Evolutionary conservation across 2,329 filamentous ascomycete species (phyloP).

Genomic region (Claviceps paspali): DNA sequence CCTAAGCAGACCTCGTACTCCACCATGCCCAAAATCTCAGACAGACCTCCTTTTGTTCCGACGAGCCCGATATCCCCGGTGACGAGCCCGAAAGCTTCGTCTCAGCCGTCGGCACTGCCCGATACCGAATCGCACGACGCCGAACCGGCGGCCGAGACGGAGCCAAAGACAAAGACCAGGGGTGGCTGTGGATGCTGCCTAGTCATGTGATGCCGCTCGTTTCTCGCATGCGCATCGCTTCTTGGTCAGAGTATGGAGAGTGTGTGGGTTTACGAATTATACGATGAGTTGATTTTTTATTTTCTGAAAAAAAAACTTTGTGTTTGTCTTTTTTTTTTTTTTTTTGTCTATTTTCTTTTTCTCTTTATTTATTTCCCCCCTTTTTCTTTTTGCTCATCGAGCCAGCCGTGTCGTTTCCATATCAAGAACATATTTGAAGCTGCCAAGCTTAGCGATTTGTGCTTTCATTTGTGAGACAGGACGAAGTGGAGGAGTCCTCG

Average conservation of each 20-base stretch:
- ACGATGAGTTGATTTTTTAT: constrained; percentile 3
- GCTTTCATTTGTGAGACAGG: too few species aligned
- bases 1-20: constrained; percentile 39
- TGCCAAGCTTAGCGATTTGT: too few species aligned
- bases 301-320: too few species aligned
- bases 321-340: too few species aligned
- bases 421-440: too few species aligned
- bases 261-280: constrained; percentile 14
- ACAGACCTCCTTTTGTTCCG: constrained; percentile 17
- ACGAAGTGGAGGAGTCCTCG: too few species aligned
- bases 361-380: background rate
- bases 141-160: constrained; percentile 5
- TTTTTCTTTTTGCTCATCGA: too few species aligned
- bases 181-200: constrained; percentile 35
- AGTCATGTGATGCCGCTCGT: constrained; percentile 27
- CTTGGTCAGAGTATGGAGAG: too few species aligned
- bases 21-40: constrained; percentile 44
- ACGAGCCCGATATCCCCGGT: constrained; percentile 30
- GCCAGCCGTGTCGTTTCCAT: too few species aligned
- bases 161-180: constrained; percentile 17
- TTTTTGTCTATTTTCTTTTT: too few species aligned
- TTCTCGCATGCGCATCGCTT: background rate
- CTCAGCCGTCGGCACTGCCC: constrained; percentile 7
- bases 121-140: constrained; percentile 9
- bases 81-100: constrained; percentile 15